A percentile compares a stretch with the other conserved stretches of the same genome.
These are phyloP conservation scores for Schoenoplectus triqueter DNA, from an alignment of 202 grass and related monocot species.

Conservation along the genomic window DNA sequence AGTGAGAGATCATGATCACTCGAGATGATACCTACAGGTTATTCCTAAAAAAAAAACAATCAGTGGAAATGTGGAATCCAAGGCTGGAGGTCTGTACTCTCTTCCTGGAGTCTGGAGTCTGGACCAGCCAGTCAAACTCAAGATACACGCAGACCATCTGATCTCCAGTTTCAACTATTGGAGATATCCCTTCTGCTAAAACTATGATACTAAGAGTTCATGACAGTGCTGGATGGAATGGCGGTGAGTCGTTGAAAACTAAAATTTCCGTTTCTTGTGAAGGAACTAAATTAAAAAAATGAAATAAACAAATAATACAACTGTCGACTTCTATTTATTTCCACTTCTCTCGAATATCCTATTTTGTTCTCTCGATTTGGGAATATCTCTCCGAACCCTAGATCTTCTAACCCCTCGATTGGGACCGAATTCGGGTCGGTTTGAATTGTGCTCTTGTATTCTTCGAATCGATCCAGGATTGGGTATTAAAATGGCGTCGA, in stretches of 20 bases:
- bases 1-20: no score
- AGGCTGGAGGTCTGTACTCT: background rate
- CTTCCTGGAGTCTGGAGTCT: background rate
- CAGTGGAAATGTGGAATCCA: constrained; percentile 28
- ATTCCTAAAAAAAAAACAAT: background rate
- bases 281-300: no score
- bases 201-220: no score
- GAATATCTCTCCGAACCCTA: constrained; percentile 30
- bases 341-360: constrained; percentile 30
- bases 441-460: background rate
- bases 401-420: constrained; percentile 11
- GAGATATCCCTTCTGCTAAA: no score
- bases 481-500: constrained; percentile 64
- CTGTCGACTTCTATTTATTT: constrained; percentile 26
- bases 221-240: no score
- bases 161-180: no score
- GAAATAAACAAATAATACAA: no score
- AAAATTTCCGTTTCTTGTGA: no score
- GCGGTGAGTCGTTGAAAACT: no score
- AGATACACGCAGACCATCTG: no score
- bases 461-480: constrained; percentile 32
- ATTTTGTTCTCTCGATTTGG: constrained; percentile 32
- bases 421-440: background rate
- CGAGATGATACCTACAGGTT: no score
- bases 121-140: constrained; percentile 5